phyloP scores from a whole-genome alignment of 352 stramenopile genomes.

The Pseudoperonospora humuli region DNA sequence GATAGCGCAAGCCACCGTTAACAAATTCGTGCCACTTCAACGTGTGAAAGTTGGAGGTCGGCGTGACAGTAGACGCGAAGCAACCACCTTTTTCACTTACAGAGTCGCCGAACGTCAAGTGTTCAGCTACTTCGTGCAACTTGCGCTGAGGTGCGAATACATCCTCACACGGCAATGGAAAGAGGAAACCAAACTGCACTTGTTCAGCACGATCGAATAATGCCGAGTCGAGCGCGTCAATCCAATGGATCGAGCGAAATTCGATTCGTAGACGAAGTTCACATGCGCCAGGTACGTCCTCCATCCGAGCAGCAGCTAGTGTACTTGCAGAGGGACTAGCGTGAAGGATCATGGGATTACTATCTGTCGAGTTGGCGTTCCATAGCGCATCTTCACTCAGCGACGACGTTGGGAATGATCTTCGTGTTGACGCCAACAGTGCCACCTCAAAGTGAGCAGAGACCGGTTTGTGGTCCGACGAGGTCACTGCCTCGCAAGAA shows the following conservation, averaged over 20 bases:
- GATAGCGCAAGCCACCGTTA: conserved; percentile 52
- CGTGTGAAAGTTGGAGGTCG: conserved; percentile 65
- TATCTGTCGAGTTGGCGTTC: conserved; percentile 38
- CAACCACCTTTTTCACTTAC: conserved; percentile 15
- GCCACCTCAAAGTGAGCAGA: conserved; percentile 51
- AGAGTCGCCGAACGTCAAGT: conserved; percentile 50
- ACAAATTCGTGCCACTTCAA: conserved; percentile 70
- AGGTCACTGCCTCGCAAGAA: conserved; percentile 64
- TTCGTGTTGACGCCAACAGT: conserved; percentile 8
- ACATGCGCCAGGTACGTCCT: conserved; percentile 48
- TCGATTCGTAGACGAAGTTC: conserved; percentile 59
- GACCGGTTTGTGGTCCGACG: conserved; percentile 83
- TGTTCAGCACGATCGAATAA: conserved; percentile 60
- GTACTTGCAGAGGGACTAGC: conserved; percentile 4
- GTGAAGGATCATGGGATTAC: conserved; percentile 36
- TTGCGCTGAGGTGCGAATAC: conserved; percentile 74
- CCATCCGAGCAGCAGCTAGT: conserved; percentile 37
- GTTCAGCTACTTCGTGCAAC: conserved; percentile 63
- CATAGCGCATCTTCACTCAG: conserved; percentile 22
- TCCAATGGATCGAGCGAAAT: conserved; percentile 64
- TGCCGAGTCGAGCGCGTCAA: conserved; percentile 48
- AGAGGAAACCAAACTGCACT: conserved; percentile 65
- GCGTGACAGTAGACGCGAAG: conserved; percentile 41
- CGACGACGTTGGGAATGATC: conserved; percentile 3
- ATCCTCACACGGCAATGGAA: conserved; percentile 75